Conservation (phyloP, 495 filamentous ascomycete genomes). For the Penicillium argentinense region DNA sequence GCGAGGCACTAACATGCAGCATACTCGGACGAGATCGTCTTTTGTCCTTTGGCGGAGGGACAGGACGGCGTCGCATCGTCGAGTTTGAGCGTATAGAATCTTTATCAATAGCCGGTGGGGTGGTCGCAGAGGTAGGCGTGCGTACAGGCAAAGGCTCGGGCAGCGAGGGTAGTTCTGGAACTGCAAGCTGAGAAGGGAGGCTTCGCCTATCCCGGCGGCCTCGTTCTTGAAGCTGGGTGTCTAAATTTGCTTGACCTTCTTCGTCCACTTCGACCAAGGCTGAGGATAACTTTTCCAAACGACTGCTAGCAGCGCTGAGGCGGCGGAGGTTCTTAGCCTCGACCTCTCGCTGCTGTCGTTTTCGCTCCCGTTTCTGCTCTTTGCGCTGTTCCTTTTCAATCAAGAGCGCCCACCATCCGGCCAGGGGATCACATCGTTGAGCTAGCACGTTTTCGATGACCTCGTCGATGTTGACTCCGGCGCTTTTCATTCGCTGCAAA, state of each 20-base stretch:
- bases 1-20: constrained; percentile 75
- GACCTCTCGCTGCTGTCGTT: constrained; percentile 77
- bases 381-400: constrained; percentile 97
- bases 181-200: constrained; percentile 47
- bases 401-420: constrained; percentile 94
- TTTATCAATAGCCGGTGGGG: constrained; percentile 70
- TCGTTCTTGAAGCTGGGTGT: constrained; percentile 36
- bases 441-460: constrained; percentile 93
- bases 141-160: constrained; percentile 53
- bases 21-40: constrained; percentile 72
- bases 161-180: constrained; percentile 72
- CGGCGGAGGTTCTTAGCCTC: constrained; percentile 80
- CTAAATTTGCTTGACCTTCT: constrained; percentile 49
- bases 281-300: constrained; percentile 74
- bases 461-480: constrained; percentile 89
- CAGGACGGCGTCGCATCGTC: constrained; percentile 69
- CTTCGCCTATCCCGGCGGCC: constrained; percentile 59
- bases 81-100: constrained; percentile 69
- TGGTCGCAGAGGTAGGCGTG: constrained; percentile 40
- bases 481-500: constrained; percentile 89
- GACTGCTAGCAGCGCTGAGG: constrained; percentile 81
- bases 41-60: constrained; percentile 82
- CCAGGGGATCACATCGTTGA: constrained; percentile 82
- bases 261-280: constrained; percentile 74
- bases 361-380: constrained; percentile 76